Evolutionary conservation across 164 flowering plant genomes (phyloP).

Genomic region (Magnolia changhungtana): DNA sequence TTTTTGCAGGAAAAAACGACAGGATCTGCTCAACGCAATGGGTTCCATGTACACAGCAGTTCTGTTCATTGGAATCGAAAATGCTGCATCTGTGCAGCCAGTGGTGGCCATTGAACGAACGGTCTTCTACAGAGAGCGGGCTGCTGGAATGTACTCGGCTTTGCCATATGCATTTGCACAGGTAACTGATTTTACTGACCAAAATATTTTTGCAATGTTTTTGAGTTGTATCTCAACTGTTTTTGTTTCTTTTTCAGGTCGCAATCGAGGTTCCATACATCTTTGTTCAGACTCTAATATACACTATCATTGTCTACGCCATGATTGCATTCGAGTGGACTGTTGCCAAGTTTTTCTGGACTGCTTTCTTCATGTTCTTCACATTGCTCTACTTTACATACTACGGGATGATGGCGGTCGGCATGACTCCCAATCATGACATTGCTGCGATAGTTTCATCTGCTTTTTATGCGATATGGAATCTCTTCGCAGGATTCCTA

Average conservation of each 20-base stretch:
- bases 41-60: constrained; percentile 32
- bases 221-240: neutral
- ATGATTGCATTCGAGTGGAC: constrained; percentile 47
- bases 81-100: constrained; percentile 30
- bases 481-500: constrained; percentile 41
- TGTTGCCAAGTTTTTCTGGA: constrained; percentile 39
- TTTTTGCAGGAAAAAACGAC: constrained; percentile 15
- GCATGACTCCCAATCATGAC: constrained; percentile 38
- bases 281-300: constrained; percentile 26
- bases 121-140: constrained; percentile 36
- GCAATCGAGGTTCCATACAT: constrained; percentile 33
- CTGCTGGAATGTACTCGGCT: constrained; percentile 43
- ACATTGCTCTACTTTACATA: constrained; percentile 40
- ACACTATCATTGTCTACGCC: constrained; percentile 33
- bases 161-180: constrained; percentile 37
- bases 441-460: constrained; percentile 35
- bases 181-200: constrained; percentile 8
- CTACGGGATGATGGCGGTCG: constrained; percentile 49
- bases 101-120: constrained; percentile 33
- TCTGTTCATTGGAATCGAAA: constrained; percentile 23
- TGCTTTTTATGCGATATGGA: constrained; percentile 34
- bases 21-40: constrained; percentile 25
- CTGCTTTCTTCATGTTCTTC: constrained; percentile 38
- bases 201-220: neutral
- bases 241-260: constrained; percentile 25